Base-by-base conservation (phyloP, 108 stramenopile species). In the Skeletonema grethae region DNA sequence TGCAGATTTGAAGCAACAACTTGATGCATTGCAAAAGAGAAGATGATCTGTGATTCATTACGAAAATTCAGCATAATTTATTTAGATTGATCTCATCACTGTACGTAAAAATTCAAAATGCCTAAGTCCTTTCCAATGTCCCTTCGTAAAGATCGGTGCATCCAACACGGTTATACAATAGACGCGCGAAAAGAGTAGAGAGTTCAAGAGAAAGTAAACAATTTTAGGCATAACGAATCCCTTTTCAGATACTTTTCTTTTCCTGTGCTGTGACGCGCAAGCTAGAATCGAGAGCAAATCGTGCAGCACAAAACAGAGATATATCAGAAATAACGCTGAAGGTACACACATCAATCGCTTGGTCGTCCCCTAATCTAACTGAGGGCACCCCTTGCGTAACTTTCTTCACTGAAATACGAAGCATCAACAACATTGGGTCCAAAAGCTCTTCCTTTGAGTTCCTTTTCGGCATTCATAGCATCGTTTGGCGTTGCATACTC, bases 381-480 rank as follows among this genome's bases (percentile, higher is more conserved):
- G 56, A 83, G 82, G 29, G 50, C 41, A 31, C 63, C 43, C 8
- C 43, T 75, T 12, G 69, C 63, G 61, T 85, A 88, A 53, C 83
- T 72, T 9, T 82, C 76, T 71, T 88, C 87, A 29, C 69, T 68
- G 32, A 85, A 61, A 61, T 70, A 87, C 16, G 71, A 67, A 5
- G 69, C 79, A 64, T 91, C 76, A 10, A 97, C 97, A 18, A 95
- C 86, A 61, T 87, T 89, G 7, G 86, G 74, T 34, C 92, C 97
- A 86, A 98, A 98, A 18, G 93, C 87, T 38, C 97, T 76, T 18
- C 97, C 98, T 22, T 85, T 80, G 57, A 98, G 71, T 62, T 91
- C 94, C 39, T 72, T 65, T 24, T 91, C 84, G 5, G 98, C 98
- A 61, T 57, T 77, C 39, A 53, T 59, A 4, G 97, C 93, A 73